Evolutionary conservation across 2,329 filamentous ascomycete species (phyloP).

Genomic region (Karstenula rhodostoma): DNA sequence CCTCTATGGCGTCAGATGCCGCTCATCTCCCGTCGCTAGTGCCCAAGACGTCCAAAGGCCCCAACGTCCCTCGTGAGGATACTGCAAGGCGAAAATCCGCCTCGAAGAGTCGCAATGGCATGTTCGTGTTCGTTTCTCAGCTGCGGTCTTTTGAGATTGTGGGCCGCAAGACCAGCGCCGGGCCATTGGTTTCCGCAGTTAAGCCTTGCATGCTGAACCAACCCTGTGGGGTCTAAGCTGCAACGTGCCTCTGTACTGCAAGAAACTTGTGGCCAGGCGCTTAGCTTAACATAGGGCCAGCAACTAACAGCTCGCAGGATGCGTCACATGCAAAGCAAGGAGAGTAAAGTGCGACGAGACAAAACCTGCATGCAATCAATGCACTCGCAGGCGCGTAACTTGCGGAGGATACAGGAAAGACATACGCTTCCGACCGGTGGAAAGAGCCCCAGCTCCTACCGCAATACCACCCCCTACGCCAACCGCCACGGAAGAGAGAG

Average conservation of each 20-base stretch:
- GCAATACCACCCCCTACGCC: background rate
- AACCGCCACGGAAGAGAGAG: conserved; percentile 18
- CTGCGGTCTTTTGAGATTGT: conserved; percentile 8
- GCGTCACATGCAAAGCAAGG: conserved; percentile 75
- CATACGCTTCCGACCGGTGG: conserved; percentile 67
- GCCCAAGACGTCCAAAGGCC: conserved; percentile 6
- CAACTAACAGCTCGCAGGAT: conserved; percentile 58
- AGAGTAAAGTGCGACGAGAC: conserved; percentile 76
- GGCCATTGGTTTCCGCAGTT: background rate
- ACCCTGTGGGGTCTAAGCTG: background rate
- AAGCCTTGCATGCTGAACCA: conserved; percentile 2
- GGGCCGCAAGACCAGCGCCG: conserved; percentile 4
- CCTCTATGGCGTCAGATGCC: conserved; percentile 8
- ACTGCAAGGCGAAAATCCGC: conserved; percentile 19
- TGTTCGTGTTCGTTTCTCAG: conserved; percentile 34
- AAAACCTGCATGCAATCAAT: conserved; percentile 72
- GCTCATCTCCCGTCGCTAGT: conserved; percentile 7
- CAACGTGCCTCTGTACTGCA: background rate
- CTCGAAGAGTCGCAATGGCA: conserved; percentile 77
- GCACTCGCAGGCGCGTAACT: conserved; percentile 67
- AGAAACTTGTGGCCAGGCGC: background rate
- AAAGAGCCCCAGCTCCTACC: conserved; percentile 29
- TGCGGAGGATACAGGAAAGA: conserved; percentile 77
- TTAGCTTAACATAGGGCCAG: background rate
- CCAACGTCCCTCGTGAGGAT: conserved; percentile 6